Evolutionary conservation across 305 asterid genomes (phyloP).

Genomic region (Solanum hybrid): DNA sequence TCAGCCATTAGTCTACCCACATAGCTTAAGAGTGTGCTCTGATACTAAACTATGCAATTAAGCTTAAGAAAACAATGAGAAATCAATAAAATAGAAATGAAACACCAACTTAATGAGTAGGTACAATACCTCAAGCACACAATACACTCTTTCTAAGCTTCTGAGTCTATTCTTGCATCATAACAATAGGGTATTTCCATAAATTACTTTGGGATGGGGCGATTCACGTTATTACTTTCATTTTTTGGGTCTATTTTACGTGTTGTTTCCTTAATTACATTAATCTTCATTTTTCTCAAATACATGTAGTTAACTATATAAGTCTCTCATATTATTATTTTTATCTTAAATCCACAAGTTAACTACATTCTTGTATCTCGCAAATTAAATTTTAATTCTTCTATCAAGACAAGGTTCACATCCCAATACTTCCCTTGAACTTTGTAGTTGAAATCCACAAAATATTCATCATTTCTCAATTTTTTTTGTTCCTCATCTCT

Average conservation of each 20-base stretch:
- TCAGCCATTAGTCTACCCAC: background rate
- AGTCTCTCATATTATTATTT: background rate
- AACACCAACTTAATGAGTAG: background rate
- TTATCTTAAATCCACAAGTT: background rate
- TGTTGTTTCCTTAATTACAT: background rate
- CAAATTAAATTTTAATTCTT: background rate
- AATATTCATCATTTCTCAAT: background rate
- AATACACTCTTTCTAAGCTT: background rate
- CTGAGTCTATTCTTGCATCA: background rate
- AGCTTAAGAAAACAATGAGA: background rate
- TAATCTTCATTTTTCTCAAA: background rate
- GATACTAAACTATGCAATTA: too few relatives aligned
- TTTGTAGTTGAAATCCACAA: background rate
- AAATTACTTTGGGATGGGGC: background rate
- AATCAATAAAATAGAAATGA: background rate
- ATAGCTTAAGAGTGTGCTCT: background rate
- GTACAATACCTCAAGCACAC: background rate
- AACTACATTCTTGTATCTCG: background rate
- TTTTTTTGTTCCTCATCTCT: background rate
- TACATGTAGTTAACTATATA: background rate
- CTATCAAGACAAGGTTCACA: background rate
- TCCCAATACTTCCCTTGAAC: background rate
- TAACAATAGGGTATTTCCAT: background rate
- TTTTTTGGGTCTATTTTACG: background rate
- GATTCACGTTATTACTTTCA: background rate